Percentiles rank a stretch among this genome's conserved stretches.
Evolutionary conservation across 2,329 filamentous ascomycete genomes (phyloP).

Genomic region (Helotiales sp.): DNA sequence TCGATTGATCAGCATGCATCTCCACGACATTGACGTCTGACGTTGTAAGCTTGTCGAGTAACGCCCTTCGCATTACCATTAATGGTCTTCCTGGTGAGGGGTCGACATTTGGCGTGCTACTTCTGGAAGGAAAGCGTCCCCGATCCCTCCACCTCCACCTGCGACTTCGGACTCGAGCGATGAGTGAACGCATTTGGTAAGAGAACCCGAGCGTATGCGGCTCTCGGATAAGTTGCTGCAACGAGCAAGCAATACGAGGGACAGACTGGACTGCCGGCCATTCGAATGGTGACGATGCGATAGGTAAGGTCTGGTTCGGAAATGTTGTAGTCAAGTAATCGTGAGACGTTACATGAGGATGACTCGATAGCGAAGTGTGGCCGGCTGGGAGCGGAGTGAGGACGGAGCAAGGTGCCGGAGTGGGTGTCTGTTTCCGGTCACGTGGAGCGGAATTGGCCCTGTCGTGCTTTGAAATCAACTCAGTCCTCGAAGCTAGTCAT

Average conservation of each 20-base stretch:
- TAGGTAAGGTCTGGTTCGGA: too few relatives aligned
- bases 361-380: background rate
- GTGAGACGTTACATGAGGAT: constrained; percentile 1
- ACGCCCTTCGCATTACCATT: background rate
- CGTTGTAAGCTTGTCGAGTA: too few relatives aligned
- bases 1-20: constrained; percentile 1
- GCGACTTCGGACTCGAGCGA: background rate
- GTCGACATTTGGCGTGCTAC: background rate
- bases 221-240: background rate
- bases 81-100: too few relatives aligned
- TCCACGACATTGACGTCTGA: background rate
- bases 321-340: background rate
- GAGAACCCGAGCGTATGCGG: background rate
- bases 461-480: background rate
- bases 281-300: too few relatives aligned
- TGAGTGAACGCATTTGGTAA: background rate
- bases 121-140: background rate
- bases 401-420: background rate
- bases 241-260: background rate
- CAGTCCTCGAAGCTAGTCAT: background rate
- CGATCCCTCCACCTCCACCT: background rate
- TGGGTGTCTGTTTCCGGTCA: background rate
- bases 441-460: background rate
- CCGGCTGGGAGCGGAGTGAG: background rate
- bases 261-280: too few relatives aligned